Conservation (phyloP, 225 moss, liverwort and hornwort species). For the Polytrichum commune region DNA sequence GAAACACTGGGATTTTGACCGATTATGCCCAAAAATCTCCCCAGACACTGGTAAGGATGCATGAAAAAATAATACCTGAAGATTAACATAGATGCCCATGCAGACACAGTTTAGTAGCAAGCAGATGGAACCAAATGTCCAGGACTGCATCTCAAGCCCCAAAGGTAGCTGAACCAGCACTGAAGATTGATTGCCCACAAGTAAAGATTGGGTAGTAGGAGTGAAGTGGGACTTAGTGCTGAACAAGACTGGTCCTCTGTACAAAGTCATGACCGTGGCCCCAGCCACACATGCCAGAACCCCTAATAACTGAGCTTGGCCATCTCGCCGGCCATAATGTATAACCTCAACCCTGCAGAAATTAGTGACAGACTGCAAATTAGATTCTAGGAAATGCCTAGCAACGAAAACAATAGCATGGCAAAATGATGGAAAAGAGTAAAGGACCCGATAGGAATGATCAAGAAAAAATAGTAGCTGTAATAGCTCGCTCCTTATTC, state of each 20-base stretch:
- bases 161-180: conserved; percentile 2
- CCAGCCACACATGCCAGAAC: conserved; percentile 23
- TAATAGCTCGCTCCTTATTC: too few relatives aligned
- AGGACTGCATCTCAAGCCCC: conserved; percentile 11
- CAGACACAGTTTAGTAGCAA: conserved; percentile 8
- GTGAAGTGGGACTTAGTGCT: not conserved
- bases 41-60: too few relatives aligned
- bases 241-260: conserved; percentile 21
- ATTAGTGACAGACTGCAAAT: not conserved
- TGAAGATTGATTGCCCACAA: not conserved
- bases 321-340: conserved; percentile 19
- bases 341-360: conserved; percentile 26
- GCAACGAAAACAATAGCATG: too few relatives aligned
- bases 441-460: too few relatives aligned
- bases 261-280: conserved; percentile 25
- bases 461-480: too few relatives aligned
- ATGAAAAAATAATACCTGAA: conserved; percentile 14
- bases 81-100: conserved; percentile 23
- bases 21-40: too few relatives aligned
- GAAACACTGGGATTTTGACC: too few relatives aligned
- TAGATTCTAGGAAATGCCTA: too few relatives aligned
- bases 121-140: conserved; percentile 22
- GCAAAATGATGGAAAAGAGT: too few relatives aligned
- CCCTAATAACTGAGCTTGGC: conserved; percentile 27
- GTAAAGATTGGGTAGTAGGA: not conserved